These are phyloP conservation scores for Calocera viscosa DNA, from an alignment of 768 basidiomycete species.

Conservation along the genomic window DNA sequence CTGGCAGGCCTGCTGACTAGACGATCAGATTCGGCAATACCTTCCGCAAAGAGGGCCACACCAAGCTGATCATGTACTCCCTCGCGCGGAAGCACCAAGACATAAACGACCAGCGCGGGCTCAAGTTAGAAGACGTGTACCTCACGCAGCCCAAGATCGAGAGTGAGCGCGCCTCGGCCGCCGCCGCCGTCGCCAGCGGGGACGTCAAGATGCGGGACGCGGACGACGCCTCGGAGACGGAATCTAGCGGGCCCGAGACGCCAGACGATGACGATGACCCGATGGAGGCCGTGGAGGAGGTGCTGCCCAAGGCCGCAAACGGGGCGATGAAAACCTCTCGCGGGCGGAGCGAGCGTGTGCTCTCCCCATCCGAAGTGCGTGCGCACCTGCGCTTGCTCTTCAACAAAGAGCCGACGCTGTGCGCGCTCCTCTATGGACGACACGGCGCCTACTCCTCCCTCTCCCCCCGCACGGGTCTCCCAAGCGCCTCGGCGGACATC, in stretches of 20 bases:
- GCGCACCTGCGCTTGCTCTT: constrained; percentile 87
- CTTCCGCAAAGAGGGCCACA: constrained; percentile 85
- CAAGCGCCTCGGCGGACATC: constrained; percentile 72
- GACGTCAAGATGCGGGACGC: constrained; percentile 43
- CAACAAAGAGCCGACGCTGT: constrained; percentile 65
- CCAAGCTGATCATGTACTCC: constrained; percentile 90
- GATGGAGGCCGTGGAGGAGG: constrained; percentile 27
- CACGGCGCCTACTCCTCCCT: constrained; percentile 73
- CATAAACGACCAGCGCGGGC: constrained; percentile 37
- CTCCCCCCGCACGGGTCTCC: constrained; percentile 45
- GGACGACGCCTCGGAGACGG: constrained; percentile 24
- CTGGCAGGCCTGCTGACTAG: neutral
- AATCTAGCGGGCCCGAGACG: constrained; percentile 36
- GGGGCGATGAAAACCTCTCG: constrained; percentile 63
- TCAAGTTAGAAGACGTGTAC: constrained; percentile 69
- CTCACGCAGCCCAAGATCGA: constrained; percentile 33
- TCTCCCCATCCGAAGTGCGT: constrained; percentile 84
- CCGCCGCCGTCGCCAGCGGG: constrained; percentile 24
- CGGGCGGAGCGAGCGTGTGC: constrained; percentile 79
- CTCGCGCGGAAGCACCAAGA: constrained; percentile 67
- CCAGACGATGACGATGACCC: constrained; percentile 39
- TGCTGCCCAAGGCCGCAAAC: constrained; percentile 58
- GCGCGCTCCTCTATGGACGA: constrained; percentile 78
- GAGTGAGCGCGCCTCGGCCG: constrained; percentile 22
- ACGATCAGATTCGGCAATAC: constrained; percentile 45